These are phyloP conservation scores for Coemansia pectinata DNA, from an alignment of 192 early-diverging fungal genomes.

Conservation along the genomic window DNA sequence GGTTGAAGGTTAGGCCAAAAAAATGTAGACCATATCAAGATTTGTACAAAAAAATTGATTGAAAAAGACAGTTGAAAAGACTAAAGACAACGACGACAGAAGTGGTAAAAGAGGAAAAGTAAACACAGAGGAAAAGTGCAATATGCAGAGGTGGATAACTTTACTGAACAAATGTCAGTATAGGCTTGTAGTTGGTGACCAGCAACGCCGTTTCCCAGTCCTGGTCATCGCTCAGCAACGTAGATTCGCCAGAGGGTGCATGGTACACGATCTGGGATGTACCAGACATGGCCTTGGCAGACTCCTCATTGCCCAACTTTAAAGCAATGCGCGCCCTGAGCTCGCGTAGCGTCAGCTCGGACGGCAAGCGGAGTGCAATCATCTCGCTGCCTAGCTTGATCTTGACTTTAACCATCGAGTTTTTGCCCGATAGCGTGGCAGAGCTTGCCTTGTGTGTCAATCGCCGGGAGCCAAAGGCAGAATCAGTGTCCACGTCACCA, in stretches of 20 bases:
- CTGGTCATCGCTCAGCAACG: slow-evolving; percentile 36
- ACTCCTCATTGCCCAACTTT: slow-evolving; percentile 49
- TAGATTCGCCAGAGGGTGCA: slow-evolving; percentile 48
- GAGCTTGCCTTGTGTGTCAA: slow-evolving; percentile 45
- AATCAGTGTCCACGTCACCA: neutral
- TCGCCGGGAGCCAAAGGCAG: slow-evolving; percentile 4
- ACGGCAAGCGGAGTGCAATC: slow-evolving; percentile 70
- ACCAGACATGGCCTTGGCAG: neutral
- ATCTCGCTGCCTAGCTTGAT: slow-evolving; percentile 69
- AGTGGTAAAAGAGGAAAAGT: neutral
- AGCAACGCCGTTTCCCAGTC: slow-evolving; percentile 44
- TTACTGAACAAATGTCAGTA: slow-evolving; percentile 43
- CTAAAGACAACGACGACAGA: neutral
- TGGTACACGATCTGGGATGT: slow-evolving; percentile 49
- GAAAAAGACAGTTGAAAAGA: neutral
- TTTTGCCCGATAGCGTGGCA: slow-evolving; percentile 19
- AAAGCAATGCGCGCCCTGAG: slow-evolving; percentile 64
- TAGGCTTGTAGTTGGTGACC: slow-evolving; percentile 46
- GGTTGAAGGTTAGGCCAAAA: no score
- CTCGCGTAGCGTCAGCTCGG: slow-evolving; percentile 56
- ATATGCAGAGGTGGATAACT: slow-evolving; percentile 16
- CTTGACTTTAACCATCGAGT: slow-evolving; percentile 66
- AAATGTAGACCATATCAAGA: neutral
- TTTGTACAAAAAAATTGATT: neutral
- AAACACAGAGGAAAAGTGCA: neutral